These are phyloP conservation scores for Gossypioides kirkii DNA, from an alignment of 345 rosid species.

Conservation along the genomic window DNA sequence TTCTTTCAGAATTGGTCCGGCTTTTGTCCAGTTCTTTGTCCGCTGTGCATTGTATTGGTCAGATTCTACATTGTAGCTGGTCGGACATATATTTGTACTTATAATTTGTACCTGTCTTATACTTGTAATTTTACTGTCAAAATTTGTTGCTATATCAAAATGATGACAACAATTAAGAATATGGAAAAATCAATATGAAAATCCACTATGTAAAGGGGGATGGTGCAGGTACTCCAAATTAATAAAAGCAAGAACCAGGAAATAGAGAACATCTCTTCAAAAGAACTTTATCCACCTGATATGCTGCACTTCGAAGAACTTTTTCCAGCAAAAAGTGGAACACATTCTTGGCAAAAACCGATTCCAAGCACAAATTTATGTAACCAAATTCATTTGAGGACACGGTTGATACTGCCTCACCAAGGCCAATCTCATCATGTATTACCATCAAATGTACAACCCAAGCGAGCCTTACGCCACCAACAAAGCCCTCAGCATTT, in stretches of 20 bases:
- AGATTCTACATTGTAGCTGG: no score
- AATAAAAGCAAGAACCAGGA: constrained; percentile 2
- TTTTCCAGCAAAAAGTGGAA: constrained; percentile 78
- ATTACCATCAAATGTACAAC: constrained; percentile 79
- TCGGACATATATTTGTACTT: no score
- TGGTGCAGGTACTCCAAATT: not conserved
- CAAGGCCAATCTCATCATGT: constrained; percentile 53
- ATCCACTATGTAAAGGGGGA: not conserved
- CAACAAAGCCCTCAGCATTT: constrained; percentile 65
- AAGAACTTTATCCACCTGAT: constrained; percentile 43
- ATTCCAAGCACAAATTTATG: constrained; percentile 67
- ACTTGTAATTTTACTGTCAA: no score
- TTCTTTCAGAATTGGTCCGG: no score
- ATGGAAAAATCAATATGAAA: not conserved
- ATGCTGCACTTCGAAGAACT: constrained; percentile 83
- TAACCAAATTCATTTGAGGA: constrained; percentile 60
- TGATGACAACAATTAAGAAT: no score
- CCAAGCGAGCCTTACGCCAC: constrained; percentile 86
- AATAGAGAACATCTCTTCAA: not conserved
- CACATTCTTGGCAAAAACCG: constrained; percentile 64
- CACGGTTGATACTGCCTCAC: constrained; percentile 46
- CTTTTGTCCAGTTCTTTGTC: no score
- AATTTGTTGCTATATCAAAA: not conserved
- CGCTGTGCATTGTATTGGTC: no score
- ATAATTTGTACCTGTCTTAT: no score